These are phyloP conservation scores for Fusarium virguliforme DNA, from an alignment of 2,329 filamentous ascomycete species.

Conservation along the genomic window DNA sequence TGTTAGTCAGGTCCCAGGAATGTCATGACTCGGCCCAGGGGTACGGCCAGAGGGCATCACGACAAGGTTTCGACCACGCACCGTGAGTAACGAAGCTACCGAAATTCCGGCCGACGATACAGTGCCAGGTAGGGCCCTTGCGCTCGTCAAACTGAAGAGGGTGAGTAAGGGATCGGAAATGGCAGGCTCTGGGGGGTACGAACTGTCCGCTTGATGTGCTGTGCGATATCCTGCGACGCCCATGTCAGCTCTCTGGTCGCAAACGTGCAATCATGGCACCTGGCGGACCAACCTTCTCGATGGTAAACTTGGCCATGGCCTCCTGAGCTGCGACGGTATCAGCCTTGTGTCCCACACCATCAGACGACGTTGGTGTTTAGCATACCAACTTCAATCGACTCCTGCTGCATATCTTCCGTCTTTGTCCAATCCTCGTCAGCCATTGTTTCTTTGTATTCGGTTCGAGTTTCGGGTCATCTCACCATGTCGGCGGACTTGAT, in stretches of 20 bases:
- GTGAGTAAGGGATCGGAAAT: conserved; percentile 34
- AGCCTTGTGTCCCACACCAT: conserved; percentile 42
- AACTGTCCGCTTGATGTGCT: conserved; percentile 95
- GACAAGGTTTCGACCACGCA: conserved; percentile 62
- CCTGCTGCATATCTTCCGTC: conserved; percentile 98
- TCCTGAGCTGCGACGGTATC: conserved; percentile 68
- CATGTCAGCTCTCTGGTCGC: conserved; percentile 38
- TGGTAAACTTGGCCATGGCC: conserved; percentile 74
- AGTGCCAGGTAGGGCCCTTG: conserved; percentile 99
- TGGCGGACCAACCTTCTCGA: conserved; percentile 68
- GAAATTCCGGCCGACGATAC: conserved; percentile 98
- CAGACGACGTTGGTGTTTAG: conserved; percentile 43
- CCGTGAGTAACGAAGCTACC: conserved; percentile 99
- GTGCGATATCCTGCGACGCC: conserved; percentile 84
- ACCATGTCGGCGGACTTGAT: conserved; percentile 99
- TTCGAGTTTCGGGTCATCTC: conserved; percentile 54
- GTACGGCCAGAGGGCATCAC: conserved; percentile 20
- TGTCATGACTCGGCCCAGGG: conserved; percentile 6
- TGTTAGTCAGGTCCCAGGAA: conserved; percentile 33
- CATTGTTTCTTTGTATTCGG: conserved; percentile 28
- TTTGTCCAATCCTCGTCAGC: conserved; percentile 62
- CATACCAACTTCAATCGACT: conserved; percentile 96
- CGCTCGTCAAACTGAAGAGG: conserved; percentile 87
- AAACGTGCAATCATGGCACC: conserved; percentile 10
- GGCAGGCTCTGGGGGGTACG: conserved; percentile 33